Conservation (phyloP, 2,329 filamentous ascomycete species). For the Fusarium torreyae region DNA sequence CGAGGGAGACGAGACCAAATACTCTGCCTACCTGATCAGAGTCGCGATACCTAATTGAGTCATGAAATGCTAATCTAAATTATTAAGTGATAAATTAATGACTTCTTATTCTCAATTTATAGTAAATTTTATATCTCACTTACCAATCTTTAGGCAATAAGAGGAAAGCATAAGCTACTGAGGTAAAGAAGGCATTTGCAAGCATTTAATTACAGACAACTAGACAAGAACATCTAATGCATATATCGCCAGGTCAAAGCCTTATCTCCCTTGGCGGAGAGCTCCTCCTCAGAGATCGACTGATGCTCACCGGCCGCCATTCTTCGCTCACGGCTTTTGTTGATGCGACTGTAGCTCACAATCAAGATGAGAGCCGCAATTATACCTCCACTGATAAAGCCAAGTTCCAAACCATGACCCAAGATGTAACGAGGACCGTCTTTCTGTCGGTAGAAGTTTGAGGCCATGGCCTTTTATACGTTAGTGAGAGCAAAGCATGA, state of each 20-base stretch:
- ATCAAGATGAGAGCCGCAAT: conserved; percentile 61
- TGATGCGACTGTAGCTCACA: conserved; percentile 69
- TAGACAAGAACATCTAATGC: conserved; percentile 50
- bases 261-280: conserved; percentile 72
- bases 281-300: conserved; percentile 60
- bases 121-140: no score
- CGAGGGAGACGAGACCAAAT: no score
- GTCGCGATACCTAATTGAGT: no score
- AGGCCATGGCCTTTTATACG: conserved; percentile 72
- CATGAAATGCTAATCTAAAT: no score
- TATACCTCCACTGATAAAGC: conserved; percentile 63
- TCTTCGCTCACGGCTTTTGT: conserved; percentile 68
- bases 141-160: no score
- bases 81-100: no score
- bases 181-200: no score
- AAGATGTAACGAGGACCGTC: conserved; percentile 66
- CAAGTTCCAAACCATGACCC: conserved; percentile 66
- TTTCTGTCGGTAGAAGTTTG: conserved; percentile 76
- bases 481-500: not conserved
- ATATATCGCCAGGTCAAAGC: conserved; percentile 76
- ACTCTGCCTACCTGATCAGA: no score
- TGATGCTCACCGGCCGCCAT: conserved; percentile 62
- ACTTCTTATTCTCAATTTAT: no score
- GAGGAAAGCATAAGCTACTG: no score
- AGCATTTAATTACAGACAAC: no score